phyloP scores from a whole-genome alignment of 1,284 basidiomycete species.

The Puccinia triticina region DNA sequence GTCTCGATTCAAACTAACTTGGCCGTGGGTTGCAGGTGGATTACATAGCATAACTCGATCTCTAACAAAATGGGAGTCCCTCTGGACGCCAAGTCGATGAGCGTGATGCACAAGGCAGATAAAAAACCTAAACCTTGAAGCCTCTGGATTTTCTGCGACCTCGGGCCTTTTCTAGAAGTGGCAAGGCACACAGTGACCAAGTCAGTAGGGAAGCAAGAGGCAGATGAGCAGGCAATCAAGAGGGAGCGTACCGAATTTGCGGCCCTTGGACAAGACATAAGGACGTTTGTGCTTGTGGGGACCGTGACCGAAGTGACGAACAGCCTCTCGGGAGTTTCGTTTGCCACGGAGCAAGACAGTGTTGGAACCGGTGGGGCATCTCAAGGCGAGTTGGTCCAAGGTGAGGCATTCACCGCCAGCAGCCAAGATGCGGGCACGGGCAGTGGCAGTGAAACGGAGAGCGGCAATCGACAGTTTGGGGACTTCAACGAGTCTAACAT shows the following conservation, averaged over 20 bases:
- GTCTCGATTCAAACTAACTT: too few relatives aligned
- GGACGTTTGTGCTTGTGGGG: conserved; percentile 76
- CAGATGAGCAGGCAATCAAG: neutral
- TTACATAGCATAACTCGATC: too few relatives aligned
- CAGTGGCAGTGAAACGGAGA: conserved; percentile 88
- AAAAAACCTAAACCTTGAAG: conserved; percentile 58
- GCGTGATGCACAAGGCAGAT: neutral
- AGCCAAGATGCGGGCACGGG: conserved; percentile 90
- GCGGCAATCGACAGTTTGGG: conserved; percentile 94
- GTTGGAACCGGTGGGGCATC: conserved; percentile 92
- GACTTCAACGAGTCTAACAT: conserved; percentile 81
- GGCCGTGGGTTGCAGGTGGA: too few relatives aligned
- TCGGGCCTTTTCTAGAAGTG: conserved; percentile 63
- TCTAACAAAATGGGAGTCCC: too few relatives aligned
- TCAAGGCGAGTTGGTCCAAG: conserved; percentile 92
- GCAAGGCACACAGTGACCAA: neutral
- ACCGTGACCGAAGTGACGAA: conserved; percentile 51
- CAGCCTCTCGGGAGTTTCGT: conserved; percentile 80
- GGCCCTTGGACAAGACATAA: conserved; percentile 88
- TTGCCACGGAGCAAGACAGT: conserved; percentile 89
- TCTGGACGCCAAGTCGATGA: neutral
- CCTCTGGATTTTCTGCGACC: conserved; percentile 63
- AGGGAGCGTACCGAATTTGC: conserved; percentile 68
- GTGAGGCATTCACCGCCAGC: conserved; percentile 94
- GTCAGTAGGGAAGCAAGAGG: neutral